These are phyloP conservation scores for Acer saccharum DNA, from an alignment of 345 rosid species.

Conservation along the genomic window DNA sequence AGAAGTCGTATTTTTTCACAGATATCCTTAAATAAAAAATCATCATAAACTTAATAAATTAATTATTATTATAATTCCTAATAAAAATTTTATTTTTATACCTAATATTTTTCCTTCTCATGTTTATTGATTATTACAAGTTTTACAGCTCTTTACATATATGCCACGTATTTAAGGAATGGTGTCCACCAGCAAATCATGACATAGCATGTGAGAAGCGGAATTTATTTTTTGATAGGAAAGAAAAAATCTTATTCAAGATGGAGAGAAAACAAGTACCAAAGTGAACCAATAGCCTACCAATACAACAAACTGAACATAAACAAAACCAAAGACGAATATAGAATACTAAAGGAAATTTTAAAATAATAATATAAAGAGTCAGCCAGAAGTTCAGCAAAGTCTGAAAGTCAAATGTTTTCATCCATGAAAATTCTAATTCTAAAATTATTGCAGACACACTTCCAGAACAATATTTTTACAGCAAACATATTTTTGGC, in stretches of 20 bases:
- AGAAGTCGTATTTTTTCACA: background rate
- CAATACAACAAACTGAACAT: background rate
- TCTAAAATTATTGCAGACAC: background rate
- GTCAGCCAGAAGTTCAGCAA: background rate
- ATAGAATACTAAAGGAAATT: no score
- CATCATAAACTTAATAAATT: background rate
- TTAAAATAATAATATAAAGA: no score
- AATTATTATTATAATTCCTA: background rate
- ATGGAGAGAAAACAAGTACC: background rate
- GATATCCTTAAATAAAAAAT: background rate
- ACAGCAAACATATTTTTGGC: background rate
- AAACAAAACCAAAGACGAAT: background rate
- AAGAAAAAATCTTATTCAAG: no score
- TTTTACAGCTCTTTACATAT: background rate
- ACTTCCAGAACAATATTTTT: background rate
- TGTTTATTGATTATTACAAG: background rate
- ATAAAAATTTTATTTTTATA: background rate
- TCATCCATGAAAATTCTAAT: background rate
- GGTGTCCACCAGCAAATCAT: background rate
- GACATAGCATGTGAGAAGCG: background rate
- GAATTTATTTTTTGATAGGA: background rate
- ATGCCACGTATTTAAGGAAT: background rate
- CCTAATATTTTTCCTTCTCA: background rate
- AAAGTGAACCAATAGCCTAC: background rate
- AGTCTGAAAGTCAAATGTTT: background rate